Evolutionary conservation across 169 alveolate species (phyloP), one percentile per base, ranked within the genome.

Genomic region (Eimeria necatrix): DNA sequence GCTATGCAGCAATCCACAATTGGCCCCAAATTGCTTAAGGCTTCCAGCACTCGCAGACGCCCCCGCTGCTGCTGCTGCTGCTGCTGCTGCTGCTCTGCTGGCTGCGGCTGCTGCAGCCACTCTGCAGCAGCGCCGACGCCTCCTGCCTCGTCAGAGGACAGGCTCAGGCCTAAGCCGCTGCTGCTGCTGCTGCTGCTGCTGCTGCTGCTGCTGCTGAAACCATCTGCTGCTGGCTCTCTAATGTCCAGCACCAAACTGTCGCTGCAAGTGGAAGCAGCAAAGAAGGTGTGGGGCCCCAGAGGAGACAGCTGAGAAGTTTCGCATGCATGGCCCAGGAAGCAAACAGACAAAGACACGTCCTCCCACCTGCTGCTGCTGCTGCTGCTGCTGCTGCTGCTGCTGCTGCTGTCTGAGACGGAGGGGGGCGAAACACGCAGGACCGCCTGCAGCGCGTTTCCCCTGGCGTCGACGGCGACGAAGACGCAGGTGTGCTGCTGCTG

Each of bases 1-100:
- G 85, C 94, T 2, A 52, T 49, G 85, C 94, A 87, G 94, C 94
- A 87, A 24, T 87, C 94, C 52, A 87, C 71, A 6, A 87, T 87
- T 6, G 94, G 94, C 26, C 94, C 94, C 26, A 87, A 71, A 26
- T 87, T 87, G 18, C 83, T 74, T 9, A 87, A 20, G 3, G 60
- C 52, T 20, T 87, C 84, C 4, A 87, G 51, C 52, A 87, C 84
- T 22, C 68, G 84, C 22, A 87, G 85, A 12, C 85, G n/a, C 68
- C 94, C 94, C 22, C 83, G 14, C 52, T 60, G 83, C 53, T 70
- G 71, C 59, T 70, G 86, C 2, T 70, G 16, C 16, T 52, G 46
- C 41, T 24, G 93, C 51, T 49, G 70, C 73, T n/a, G 74, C 90
- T n/a, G 22, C 41, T 32, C 41, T 32, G 41, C 41, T 32, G 41